Evolutionary conservation across 345 rosid genomes (phyloP).

Genomic region (Microcos paniculata): DNA sequence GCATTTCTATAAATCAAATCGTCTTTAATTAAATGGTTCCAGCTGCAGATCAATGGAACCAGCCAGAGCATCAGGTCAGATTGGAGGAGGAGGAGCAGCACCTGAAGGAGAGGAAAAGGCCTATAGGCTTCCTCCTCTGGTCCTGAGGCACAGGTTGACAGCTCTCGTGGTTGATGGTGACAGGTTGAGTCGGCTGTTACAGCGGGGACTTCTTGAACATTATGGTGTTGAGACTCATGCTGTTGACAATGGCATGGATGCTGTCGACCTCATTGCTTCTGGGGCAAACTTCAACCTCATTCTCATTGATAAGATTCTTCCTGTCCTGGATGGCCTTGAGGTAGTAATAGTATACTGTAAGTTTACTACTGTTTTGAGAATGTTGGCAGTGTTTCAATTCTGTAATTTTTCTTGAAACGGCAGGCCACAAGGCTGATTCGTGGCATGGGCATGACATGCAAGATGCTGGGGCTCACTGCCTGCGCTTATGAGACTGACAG

Average conservation of each 20-base stretch:
- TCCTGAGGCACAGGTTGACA: conserved; percentile 8
- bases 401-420: not conserved
- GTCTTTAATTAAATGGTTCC: not conserved
- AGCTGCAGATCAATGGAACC: not conserved
- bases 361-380: too few species aligned
- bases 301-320: conserved; percentile 9
- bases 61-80: not conserved
- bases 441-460: conserved; percentile 7
- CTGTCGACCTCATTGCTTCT: conserved; percentile 1
- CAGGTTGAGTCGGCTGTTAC: not conserved
- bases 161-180: conserved; percentile 23
- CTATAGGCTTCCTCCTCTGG: not conserved
- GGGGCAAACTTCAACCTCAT: conserved; percentile 10
- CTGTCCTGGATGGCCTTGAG: conserved; percentile 19
- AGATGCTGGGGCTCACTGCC: conserved; percentile 1
- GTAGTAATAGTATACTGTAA: too few species aligned
- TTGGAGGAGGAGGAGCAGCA: not conserved
- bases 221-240: not conserved
- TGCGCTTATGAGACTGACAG: not conserved
- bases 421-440: conserved; percentile 14
- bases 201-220: not conserved
- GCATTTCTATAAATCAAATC: too few species aligned
- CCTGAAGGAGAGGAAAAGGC: not conserved
- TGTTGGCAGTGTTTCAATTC: too few species aligned
- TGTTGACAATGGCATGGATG: not conserved